Evolutionary conservation across 2,329 filamentous ascomycete species (phyloP), one percentile per base, ranked within the genome.

Genomic region (Aureobasidium melanogenum): DNA sequence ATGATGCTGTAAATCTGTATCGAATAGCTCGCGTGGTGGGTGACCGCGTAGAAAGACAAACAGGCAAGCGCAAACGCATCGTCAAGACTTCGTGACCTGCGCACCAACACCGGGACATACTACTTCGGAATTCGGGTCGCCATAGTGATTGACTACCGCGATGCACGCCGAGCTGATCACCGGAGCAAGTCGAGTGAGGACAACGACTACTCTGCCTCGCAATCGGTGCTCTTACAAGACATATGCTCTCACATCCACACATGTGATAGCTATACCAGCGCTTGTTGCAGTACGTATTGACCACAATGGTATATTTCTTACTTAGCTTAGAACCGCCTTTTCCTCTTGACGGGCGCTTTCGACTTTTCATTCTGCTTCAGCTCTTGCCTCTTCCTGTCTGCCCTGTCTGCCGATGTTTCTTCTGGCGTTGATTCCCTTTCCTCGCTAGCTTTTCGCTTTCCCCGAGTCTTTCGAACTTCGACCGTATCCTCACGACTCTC

Each of bases 311-410:
- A 39, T n/a, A 47, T 32, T 36, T 10, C 3, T 28, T 50, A 50
- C 56, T 44, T 48, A 41, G 14, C 56, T 74, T 69, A 84, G 64
- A 84, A 84, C 62, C 74, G 82, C 61, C 82, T 71, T 68, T 80
- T 84, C 75, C 84, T 86, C 75, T 81, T 85, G 19, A 69, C 74
- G 10, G 77, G 76, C 57, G 75, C 78, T 65, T 80, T 81, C 30
- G 77, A 76, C 67, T 80, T 81, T 60, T 72, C 74, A 57, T 79
- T 79, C 19, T 79, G 74, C 68, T 84, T 85, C 63, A 87, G 68
- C 67, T 83, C 80, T 54, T 80, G 76, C 14, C 84, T 74, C 65
- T 79, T 84, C 59, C 78, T 74, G 63, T 83, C 74, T 3, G 82
- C 82, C 59, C 76, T 78, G 61, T 85, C 78, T 63, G 81, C 74